Conservation (phyloP, 1,284 basidiomycete genomes). For the Ustilago xerochloae region DNA sequence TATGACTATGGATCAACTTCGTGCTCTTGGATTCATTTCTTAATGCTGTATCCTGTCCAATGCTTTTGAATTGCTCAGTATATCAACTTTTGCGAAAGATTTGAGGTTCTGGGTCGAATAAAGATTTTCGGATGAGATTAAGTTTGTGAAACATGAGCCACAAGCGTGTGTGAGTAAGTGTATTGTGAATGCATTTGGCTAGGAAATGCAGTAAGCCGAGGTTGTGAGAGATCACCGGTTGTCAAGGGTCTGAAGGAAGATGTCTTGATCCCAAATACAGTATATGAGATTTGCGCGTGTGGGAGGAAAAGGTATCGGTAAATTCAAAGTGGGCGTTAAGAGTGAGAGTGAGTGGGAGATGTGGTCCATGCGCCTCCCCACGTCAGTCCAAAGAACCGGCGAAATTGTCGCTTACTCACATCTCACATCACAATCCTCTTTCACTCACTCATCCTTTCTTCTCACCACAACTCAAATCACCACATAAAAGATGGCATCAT, state of each 20-base stretch:
- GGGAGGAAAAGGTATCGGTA: background rate
- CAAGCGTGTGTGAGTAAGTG: too few relatives aligned
- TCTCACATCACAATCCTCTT: background rate
- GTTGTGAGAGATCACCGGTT: background rate
- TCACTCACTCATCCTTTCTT: background rate
- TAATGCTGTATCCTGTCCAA: background rate
- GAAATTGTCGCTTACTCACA: constrained; percentile 7
- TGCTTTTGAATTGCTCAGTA: too few relatives aligned
- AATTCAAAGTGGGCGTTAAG: background rate
- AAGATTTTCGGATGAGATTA: too few relatives aligned
- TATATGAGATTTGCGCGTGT: background rate
- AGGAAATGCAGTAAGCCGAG: background rate
- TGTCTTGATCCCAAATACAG: too few relatives aligned
- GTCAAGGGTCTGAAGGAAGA: background rate
- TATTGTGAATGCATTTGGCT: too few relatives aligned
- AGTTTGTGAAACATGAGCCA: too few relatives aligned
- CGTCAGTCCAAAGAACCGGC: background rate
- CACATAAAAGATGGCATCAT: constrained; percentile 13
- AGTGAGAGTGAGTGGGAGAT: background rate
- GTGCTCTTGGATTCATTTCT: constrained; percentile 42
- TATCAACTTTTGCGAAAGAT: too few relatives aligned
- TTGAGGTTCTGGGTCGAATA: too few relatives aligned
- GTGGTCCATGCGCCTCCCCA: constrained; percentile 7
- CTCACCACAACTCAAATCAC: background rate
- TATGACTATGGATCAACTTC: constrained; percentile 47